Evolutionary conservation across 2,329 filamentous ascomycete genomes (phyloP).

Genomic region (Tympanopsis confertula): DNA sequence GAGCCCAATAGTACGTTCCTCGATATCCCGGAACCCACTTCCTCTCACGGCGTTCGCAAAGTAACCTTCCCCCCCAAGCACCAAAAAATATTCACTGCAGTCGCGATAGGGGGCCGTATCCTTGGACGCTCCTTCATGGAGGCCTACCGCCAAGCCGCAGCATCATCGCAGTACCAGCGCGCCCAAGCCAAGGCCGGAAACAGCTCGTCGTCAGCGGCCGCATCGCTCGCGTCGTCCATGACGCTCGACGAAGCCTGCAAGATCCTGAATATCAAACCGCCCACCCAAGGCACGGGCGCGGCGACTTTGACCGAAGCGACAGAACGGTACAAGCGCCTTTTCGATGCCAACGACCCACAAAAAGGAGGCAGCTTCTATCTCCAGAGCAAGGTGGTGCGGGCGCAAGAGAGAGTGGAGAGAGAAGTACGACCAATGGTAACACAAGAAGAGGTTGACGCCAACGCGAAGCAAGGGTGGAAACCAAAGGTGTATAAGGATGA

Average conservation of each 20-base stretch:
- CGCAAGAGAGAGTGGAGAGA: conserved; percentile 81
- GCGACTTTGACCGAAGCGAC: conserved; percentile 71
- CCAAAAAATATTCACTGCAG: conserved; percentile 13
- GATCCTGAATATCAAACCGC: conserved; percentile 90
- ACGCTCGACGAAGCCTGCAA: conserved; percentile 94
- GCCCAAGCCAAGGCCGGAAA: conserved; percentile 52
- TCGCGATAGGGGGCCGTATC: conserved; percentile 81
- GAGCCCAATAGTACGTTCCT: too few relatives aligned
- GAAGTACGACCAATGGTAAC: conserved; percentile 66
- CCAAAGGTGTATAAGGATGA: conserved; percentile 89
- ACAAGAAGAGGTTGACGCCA: conserved; percentile 62
- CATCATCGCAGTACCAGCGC: conserved; percentile 70
- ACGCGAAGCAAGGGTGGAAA: conserved; percentile 77
- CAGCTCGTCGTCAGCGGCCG: conserved; percentile 35
- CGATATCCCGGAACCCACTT: too few relatives aligned
- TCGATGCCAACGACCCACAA: conserved; percentile 86
- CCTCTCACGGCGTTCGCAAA: too few relatives aligned
- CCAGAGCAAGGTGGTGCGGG: conserved; percentile 89
- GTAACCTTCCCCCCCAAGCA: too few relatives aligned
- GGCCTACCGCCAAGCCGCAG: conserved; percentile 89
- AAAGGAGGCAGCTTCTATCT: conserved; percentile 97
- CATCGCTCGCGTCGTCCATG: conserved; percentile 49
- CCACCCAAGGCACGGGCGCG: conserved; percentile 51
- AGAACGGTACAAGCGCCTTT: conserved; percentile 84
- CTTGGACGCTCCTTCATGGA: conserved; percentile 86